phyloP scores from a whole-genome alignment of 768 basidiomycete species.

The Pleurotus pulmonarius region DNA sequence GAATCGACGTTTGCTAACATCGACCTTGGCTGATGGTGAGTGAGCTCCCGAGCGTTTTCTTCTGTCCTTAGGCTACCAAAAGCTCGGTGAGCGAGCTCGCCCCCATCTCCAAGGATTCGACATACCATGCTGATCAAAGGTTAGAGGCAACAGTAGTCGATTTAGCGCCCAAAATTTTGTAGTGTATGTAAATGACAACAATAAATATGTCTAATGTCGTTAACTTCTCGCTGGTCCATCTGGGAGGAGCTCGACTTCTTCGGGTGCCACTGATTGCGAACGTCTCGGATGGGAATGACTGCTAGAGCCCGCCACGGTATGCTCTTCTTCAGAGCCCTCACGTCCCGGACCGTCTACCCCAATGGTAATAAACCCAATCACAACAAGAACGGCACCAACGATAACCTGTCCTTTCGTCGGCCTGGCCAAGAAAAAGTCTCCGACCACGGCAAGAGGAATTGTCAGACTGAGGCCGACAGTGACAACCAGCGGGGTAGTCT shows the following conservation, averaged over 20 bases:
- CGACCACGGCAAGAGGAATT: conserved; percentile 86
- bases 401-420: conserved; percentile 58
- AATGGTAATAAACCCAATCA: conserved; percentile 73
- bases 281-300: too few relatives aligned
- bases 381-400: conserved; percentile 72
- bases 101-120: not conserved
- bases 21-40: conserved; percentile 45
- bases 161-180: not conserved
- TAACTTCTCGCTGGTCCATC: conserved; percentile 4
- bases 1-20: conserved; percentile 37
- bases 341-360: conserved; percentile 39
- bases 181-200: conserved; percentile 3
- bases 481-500: conserved; percentile 91
- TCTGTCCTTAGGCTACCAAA: conserved; percentile 34
- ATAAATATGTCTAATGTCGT: not conserved
- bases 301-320: not conserved
- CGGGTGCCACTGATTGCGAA: not conserved
- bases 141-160: not conserved
- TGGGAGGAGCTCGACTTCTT: conserved; percentile 4
- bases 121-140: not conserved
- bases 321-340: not conserved
- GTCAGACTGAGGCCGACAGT: conserved; percentile 92
- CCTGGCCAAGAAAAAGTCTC: conserved; percentile 66
- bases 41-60: conserved; percentile 44
- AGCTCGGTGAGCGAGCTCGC: not conserved